phyloP scores from a whole-genome alignment of 176 grass and related monocot species.

The Otatea glauca region DNA sequence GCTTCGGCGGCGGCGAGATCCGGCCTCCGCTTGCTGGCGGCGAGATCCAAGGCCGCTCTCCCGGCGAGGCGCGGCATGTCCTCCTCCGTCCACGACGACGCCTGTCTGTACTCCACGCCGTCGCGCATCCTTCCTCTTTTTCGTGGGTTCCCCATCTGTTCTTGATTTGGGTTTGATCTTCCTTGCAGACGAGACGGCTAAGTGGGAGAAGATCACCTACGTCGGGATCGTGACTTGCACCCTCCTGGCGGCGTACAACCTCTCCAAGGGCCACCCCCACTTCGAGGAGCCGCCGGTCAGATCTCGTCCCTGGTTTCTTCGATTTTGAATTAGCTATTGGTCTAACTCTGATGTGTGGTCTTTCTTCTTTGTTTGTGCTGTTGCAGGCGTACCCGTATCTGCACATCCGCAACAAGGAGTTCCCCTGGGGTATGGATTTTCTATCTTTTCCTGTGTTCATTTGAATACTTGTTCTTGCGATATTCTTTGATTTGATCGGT shows the following conservation, averaged over 20 bases:
- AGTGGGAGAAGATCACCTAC: constrained; percentile 98
- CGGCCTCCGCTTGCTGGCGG: constrained; percentile 63
- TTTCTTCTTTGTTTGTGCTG: constrained; percentile 3
- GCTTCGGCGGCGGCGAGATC: constrained; percentile 73
- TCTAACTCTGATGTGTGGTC: background rate
- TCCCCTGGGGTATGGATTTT: constrained; percentile 71
- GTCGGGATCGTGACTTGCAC: constrained; percentile 69
- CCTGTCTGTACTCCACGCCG: constrained; percentile 49
- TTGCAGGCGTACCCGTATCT: constrained; percentile 73
- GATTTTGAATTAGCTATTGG: background rate
- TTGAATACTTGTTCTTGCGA: background rate
- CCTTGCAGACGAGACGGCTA: constrained; percentile 76
- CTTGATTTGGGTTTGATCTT: constrained; percentile 19
- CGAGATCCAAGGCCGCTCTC: constrained; percentile 44
- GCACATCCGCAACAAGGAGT: constrained; percentile 94
- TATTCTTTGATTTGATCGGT: background rate
- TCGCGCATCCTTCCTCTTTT: background rate
- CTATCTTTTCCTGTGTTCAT: background rate
- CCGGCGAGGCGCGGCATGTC: constrained; percentile 60
- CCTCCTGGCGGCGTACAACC: constrained; percentile 59
- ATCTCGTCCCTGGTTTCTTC: background rate
- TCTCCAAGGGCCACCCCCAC: constrained; percentile 91
- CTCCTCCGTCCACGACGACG: constrained; percentile 76
- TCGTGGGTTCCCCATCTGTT: background rate
- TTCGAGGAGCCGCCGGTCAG: constrained; percentile 66